A percentile compares a stretch with the other conserved stretches of the same genome.
Evolutionary conservation across 2,329 filamentous ascomycete genomes (phyloP).

Genomic region (Dryadomyces quercus-mongolicae): DNA sequence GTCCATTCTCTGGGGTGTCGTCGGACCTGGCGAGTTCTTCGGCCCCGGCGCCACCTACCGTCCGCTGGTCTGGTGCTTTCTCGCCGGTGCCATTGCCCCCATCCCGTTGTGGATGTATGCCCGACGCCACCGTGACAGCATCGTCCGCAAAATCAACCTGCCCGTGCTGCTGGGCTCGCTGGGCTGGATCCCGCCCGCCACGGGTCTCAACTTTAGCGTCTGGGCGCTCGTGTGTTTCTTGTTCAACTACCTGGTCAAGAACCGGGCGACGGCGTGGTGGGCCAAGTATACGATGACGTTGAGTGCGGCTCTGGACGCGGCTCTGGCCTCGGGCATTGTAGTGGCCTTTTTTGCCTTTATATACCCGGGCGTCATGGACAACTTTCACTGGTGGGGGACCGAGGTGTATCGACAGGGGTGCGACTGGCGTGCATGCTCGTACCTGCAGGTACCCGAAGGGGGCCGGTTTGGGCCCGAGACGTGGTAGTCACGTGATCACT

Average conservation of each 20-base stretch:
- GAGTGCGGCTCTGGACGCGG: slow-evolving; percentile 71
- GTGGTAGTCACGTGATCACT: slow-evolving; percentile 34
- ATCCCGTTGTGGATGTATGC: slow-evolving; percentile 63
- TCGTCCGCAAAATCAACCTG: slow-evolving; percentile 66
- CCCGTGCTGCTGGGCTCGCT: slow-evolving; percentile 75
- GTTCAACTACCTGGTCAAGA: slow-evolving; percentile 68
- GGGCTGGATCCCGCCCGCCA: slow-evolving; percentile 77
- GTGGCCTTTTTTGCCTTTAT: slow-evolving; percentile 78
- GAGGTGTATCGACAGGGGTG: slow-evolving; percentile 76
- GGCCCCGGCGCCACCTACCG: slow-evolving; percentile 64
- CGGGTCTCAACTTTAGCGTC: slow-evolving; percentile 76
- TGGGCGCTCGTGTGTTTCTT: slow-evolving; percentile 78
- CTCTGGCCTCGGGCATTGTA: slow-evolving; percentile 70
- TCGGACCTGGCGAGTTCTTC: slow-evolving; percentile 74
- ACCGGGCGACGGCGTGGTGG: slow-evolving; percentile 66
- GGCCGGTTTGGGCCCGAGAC: slow-evolving; percentile 52
- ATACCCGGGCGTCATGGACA: slow-evolving; percentile 63
- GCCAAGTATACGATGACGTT: slow-evolving; percentile 85
- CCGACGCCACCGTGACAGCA: slow-evolving; percentile 43
- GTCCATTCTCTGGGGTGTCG: slow-evolving; percentile 79
- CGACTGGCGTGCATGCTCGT: slow-evolving; percentile 73
- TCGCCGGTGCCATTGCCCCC: slow-evolving; percentile 62
- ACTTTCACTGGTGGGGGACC: slow-evolving; percentile 80
- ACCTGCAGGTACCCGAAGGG: slow-evolving; percentile 49
- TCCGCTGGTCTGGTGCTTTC: slow-evolving; percentile 69